Evolutionary conservation across 2,329 filamentous ascomycete species (phyloP), one percentile per base, ranked within the genome.

Genomic region (Pseudocercospora macadamiae): DNA sequence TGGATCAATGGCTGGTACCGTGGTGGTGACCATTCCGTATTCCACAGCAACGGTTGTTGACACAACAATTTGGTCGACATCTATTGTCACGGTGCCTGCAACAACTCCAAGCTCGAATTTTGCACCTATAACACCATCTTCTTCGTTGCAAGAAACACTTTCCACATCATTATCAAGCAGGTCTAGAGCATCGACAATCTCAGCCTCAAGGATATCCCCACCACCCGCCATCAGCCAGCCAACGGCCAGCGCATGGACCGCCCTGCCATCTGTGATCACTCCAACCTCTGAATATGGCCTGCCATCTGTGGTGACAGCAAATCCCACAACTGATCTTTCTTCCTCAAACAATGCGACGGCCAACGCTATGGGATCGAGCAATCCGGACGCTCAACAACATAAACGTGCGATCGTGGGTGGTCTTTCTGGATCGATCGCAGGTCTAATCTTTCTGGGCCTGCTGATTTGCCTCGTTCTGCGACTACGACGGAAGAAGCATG

Each of bases 361-460:
- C 36, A 32, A 32, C n/a, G 51, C 54, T n/a, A 61, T 58, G 42
- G 57, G 54, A 47, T 51, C 54, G n/a, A 23, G 44, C n/a, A 23
- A 59, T 25, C 28, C 42, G 32, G 16, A 23, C 18, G 34, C 48
- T 49, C 37, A 60, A 42, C 9, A 48, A 3, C 64, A 65, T 19
- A 71, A 68, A 48, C 64, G 66, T 45, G 70, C 68, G 9, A 68
- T 71, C 45, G 53, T 72, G 14, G 70, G 70, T 9, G 69, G 70
- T 5, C 63, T 73, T 3, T 66, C 66, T 19, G 71, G 69, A n/a
- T 56, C 68, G 1, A 70, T 73, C 12, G 71, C 64, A 7, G 69
- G 66, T 1, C 60, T 73, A 7, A 56, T 71, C 4, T 42, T 71
- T 23, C 59, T 71, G 21, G 71, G 69, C 6, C 37, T 69, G 4